Conservation (phyloP, 78 protist species). For the Capsaspora owczarzaki region DNA sequence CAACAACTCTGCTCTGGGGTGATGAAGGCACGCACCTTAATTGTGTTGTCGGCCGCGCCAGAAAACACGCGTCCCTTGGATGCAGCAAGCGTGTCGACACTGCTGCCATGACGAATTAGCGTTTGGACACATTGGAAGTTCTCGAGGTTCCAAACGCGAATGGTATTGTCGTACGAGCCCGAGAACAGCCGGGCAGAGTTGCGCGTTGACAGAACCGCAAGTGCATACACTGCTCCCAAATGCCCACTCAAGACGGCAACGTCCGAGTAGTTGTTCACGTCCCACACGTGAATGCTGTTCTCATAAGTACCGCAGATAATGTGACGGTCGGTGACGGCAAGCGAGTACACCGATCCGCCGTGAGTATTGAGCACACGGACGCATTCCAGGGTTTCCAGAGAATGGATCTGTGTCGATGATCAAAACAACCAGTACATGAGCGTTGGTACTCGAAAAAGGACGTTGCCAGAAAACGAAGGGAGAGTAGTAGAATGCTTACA, state of each 20-base stretch:
- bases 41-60: constrained; percentile 56
- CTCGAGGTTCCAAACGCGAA: constrained; percentile 41
- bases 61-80: constrained; percentile 24
- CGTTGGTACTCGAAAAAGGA: too few species aligned
- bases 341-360: constrained; percentile 39
- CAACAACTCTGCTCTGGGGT: too few species aligned
- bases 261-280: neutral
- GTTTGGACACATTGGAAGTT: constrained; percentile 45
- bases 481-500: too few species aligned
- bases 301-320: constrained; percentile 51
- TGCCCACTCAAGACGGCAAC: constrained; percentile 2
- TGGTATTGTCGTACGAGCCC: constrained; percentile 44
- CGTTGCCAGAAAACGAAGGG: too few species aligned
- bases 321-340: constrained; percentile 22
- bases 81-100: constrained; percentile 41
- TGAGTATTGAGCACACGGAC: neutral
- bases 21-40: too few species aligned
- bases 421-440: too few species aligned
- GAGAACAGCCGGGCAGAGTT: constrained; percentile 19
- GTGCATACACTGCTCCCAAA: constrained; percentile 47
- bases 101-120: constrained; percentile 39
- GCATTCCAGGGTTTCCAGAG: too few species aligned
- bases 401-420: too few species aligned
- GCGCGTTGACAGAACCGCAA: constrained; percentile 29
- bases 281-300: constrained; percentile 21